Evolutionary conservation across 306 rosid species (phyloP).

Genomic region (Quercus berberidifolia): DNA sequence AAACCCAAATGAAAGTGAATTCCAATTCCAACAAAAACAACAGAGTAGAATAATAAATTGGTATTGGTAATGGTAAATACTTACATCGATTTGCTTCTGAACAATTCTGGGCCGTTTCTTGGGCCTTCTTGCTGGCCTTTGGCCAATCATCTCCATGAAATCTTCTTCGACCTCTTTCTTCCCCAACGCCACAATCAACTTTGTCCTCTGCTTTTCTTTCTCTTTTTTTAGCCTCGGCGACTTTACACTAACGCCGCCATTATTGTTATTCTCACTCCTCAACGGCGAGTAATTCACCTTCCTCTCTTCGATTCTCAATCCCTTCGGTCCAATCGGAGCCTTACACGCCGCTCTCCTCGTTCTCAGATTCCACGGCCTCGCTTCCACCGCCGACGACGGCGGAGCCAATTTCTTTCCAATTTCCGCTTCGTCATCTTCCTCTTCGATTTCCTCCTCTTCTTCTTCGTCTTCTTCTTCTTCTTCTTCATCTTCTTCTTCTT

Average conservation of each 20-base stretch:
- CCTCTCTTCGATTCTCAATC: slow-evolving; percentile 55
- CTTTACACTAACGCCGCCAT: slow-evolving; percentile 27
- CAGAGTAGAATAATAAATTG: neutral
- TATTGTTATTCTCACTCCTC: slow-evolving; percentile 32
- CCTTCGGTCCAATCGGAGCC: slow-evolving; percentile 45
- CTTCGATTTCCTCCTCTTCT: slow-evolving; percentile 8
- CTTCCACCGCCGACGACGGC: slow-evolving; percentile 14
- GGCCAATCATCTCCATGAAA: slow-evolving; percentile 56
- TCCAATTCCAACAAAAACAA: neutral
- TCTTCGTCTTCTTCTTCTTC: neutral
- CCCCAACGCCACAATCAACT: slow-evolving; percentile 43
- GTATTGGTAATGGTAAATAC: slow-evolving; percentile 1
- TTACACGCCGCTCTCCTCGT: slow-evolving; percentile 50
- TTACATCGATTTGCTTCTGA: slow-evolving; percentile 66
- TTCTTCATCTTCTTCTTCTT: neutral
- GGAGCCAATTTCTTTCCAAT: neutral
- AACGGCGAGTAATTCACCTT: slow-evolving; percentile 42
- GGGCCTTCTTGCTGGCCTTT: slow-evolving; percentile 63
- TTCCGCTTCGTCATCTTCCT: slow-evolving; percentile 10
- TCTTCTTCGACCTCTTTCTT: slow-evolving; percentile 77
- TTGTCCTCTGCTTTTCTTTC: slow-evolving; percentile 36
- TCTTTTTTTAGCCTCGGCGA: slow-evolving; percentile 42
- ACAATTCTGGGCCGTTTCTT: slow-evolving; percentile 52
- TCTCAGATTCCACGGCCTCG: slow-evolving; percentile 76
- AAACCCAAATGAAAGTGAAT: neutral